Conservation (phyloP, 1,284 basidiomycete genomes). For the Cryptococcus wingfieldii region DNA sequence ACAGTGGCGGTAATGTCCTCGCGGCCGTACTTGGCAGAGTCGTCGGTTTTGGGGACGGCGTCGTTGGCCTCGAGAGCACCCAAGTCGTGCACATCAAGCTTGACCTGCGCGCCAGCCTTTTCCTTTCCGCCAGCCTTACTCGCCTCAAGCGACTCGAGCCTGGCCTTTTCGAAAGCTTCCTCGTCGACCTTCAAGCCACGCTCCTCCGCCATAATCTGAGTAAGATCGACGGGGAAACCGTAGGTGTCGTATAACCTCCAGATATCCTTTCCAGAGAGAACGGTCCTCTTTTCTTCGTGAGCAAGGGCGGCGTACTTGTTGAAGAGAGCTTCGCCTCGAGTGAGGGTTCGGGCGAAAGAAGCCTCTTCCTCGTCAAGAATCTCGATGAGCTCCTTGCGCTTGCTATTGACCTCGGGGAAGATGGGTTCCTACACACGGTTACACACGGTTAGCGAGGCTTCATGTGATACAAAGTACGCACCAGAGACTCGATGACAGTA, state of each 20-base stretch:
- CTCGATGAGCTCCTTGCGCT: slow-evolving; percentile 80
- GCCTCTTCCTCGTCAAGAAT: slow-evolving; percentile 97
- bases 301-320: slow-evolving; percentile 80
- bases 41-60: slow-evolving; percentile 86
- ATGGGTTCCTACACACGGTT: slow-evolving; percentile 58
- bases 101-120: slow-evolving; percentile 64
- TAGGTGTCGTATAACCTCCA: slow-evolving; percentile 99
- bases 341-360: slow-evolving; percentile 92
- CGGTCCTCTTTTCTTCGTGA: slow-evolving; percentile 60
- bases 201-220: slow-evolving; percentile 96
- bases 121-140: slow-evolving; percentile 69
- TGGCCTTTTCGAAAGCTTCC: slow-evolving; percentile 83
- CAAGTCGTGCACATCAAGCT: slow-evolving; percentile 94
- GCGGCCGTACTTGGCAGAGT: slow-evolving; percentile 78
- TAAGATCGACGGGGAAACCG: slow-evolving; percentile 96
- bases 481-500: slow-evolving; percentile 83
- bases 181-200: slow-evolving; percentile 80
- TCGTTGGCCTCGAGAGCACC: slow-evolving; percentile 77
- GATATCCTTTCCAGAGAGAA: slow-evolving; percentile 84
- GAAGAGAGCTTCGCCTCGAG: slow-evolving; percentile 94
- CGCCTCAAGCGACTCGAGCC: slow-evolving; percentile 82
- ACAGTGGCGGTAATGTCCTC: slow-evolving; percentile 73
- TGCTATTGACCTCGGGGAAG: slow-evolving; percentile 91
- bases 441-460: background rate
- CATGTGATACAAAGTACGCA: slow-evolving; percentile 43